These are phyloP conservation scores for Fraxinus pennsylvanica DNA, from an alignment of 257 asterid genomes.

Conservation along the genomic window DNA sequence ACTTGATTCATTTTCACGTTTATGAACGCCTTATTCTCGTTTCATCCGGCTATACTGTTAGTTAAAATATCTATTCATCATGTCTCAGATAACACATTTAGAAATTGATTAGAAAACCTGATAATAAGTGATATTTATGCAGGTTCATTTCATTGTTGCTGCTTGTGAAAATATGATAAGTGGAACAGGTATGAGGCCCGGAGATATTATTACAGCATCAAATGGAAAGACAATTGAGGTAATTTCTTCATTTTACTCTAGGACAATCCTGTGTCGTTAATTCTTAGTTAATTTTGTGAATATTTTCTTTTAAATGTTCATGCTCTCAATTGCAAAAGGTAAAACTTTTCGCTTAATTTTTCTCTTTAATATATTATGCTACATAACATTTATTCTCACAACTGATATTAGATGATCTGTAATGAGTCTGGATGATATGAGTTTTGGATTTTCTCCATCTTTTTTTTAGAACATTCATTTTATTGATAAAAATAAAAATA, in stretches of 20 bases:
- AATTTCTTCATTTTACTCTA: constrained; percentile 3
- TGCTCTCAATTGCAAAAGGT: neutral
- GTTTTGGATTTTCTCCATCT: neutral
- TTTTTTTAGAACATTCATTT: neutral
- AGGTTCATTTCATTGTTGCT: constrained; percentile 69
- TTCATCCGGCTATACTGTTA: neutral
- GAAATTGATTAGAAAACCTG: constrained; percentile 1
- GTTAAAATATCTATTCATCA: neutral
- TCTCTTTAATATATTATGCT: neutral
- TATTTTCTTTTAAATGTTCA: constrained; percentile 2
- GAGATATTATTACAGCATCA: constrained; percentile 61
- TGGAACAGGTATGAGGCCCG: constrained; percentile 71
- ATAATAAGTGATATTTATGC: constrained; percentile 22
- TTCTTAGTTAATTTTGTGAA: constrained; percentile 13
- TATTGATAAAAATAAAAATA: neutral
- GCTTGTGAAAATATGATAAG: constrained; percentile 76
- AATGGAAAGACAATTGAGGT: constrained; percentile 72
- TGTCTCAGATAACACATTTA: neutral
- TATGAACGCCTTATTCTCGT: neutral
- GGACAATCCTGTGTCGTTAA: neutral
- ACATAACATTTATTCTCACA: neutral
- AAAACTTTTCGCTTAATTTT: neutral
- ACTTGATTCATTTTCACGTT: constrained; percentile 17
- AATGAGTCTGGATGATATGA: neutral
- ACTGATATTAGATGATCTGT: neutral